Evolutionary conservation across 164 flowering plant species (phyloP).

Genomic region (Hamamelis virginiana): DNA sequence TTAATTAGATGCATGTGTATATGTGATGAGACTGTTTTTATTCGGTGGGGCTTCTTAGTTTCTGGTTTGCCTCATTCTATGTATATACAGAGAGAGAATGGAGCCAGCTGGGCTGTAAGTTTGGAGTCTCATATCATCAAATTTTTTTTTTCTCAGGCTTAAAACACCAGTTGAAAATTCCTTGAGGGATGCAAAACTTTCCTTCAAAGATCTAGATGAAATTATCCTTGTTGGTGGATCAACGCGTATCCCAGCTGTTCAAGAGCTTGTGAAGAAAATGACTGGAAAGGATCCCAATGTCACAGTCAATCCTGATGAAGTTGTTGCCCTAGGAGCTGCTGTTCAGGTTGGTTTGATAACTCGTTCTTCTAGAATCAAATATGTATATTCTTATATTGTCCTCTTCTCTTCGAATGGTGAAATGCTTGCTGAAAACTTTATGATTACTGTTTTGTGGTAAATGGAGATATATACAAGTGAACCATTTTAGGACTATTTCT

Average conservation of each 20-base stretch:
- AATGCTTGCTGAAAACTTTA: neutral
- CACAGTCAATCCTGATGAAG: constrained; percentile 85
- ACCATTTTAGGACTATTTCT: too few species aligned
- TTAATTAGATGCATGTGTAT: too few species aligned
- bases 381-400: neutral
- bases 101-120: too few species aligned
- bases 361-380: too few species aligned
- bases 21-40: too few species aligned
- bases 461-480: neutral
- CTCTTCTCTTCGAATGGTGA: neutral
- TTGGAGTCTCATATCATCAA: too few species aligned
- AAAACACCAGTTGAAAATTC: constrained; percentile 64
- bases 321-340: constrained; percentile 93
- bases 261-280: constrained; percentile 68
- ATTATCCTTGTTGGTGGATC: constrained; percentile 87
- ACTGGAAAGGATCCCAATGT: constrained; percentile 83
- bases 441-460: neutral
- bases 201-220: constrained; percentile 72
- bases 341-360: constrained; percentile 56
- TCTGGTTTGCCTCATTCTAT: too few species aligned
- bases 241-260: constrained; percentile 82
- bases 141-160: constrained; percentile 34
- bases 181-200: constrained; percentile 73
- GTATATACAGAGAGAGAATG: too few species aligned
- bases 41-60: too few species aligned